Evolutionary conservation across 1,139 yeast genomes (phyloP).

Genomic region (Protomyces arabidopsidicola): DNA sequence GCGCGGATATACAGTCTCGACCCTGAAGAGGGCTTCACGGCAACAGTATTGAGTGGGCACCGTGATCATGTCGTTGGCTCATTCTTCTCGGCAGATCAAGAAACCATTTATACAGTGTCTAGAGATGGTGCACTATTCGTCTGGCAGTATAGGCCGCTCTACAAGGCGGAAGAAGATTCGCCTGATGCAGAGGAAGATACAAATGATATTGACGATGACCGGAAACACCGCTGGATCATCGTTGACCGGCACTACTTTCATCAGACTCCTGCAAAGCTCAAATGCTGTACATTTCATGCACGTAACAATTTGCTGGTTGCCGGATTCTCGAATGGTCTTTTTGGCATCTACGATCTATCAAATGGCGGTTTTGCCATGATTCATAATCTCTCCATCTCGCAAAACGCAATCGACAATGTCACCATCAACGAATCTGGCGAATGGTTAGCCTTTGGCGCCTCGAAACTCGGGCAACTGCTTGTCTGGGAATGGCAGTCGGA

Average conservation of each 20-base stretch:
- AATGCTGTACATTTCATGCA: conserved; percentile 80
- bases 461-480: conserved; percentile 82
- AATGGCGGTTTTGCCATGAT: conserved; percentile 59
- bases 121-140: conserved; percentile 91
- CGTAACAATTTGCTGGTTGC: conserved; percentile 66
- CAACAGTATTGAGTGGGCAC: conserved; percentile 87
- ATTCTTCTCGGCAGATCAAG: conserved; percentile 80
- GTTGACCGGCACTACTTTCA: conserved; percentile 66
- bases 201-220: conserved; percentile 31
- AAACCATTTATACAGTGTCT: conserved; percentile 71
- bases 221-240: conserved; percentile 63
- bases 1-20: conserved; percentile 77
- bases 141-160: conserved; percentile 64
- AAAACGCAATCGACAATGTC: conserved; percentile 79
- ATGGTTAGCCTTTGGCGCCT: conserved; percentile 95
- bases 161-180: conserved; percentile 40
- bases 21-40: conserved; percentile 70
- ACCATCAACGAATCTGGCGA: conserved; percentile 79
- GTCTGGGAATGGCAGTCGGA: conserved; percentile 99
- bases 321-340: conserved; percentile 90
- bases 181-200: conserved; percentile 30
- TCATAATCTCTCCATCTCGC: conserved; percentile 90
- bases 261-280: conserved; percentile 63
- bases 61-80: conserved; percentile 83
- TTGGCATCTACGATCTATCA: conserved; percentile 84